phyloP scores from a whole-genome alignment of 164 flowering plant genomes.

The Magnolia sinica region DNA sequence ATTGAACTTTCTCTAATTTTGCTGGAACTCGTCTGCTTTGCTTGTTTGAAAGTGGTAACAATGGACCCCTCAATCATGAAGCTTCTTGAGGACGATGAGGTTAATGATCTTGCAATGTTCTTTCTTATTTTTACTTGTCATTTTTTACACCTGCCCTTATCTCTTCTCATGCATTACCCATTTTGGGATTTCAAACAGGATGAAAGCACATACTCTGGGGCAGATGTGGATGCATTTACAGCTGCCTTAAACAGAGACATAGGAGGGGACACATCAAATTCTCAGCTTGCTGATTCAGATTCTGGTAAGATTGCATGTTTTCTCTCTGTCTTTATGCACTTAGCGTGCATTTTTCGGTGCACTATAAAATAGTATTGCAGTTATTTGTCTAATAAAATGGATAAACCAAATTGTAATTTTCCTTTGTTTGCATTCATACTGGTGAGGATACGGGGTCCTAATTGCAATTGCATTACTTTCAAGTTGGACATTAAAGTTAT shows the following conservation, averaged over 20 bases:
- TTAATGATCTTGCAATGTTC: conserved; percentile 14
- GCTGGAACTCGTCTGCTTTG: not conserved
- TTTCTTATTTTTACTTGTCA: not conserved
- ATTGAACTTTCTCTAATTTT: not conserved
- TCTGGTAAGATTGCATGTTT: conserved; percentile 21
- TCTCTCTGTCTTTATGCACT: not conserved
- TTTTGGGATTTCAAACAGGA: conserved; percentile 40
- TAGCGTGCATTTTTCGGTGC: no score
- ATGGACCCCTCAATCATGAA: conserved; percentile 90
- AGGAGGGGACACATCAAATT: conserved; percentile 49
- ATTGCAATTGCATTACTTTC: no score
- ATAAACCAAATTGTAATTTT: no score
- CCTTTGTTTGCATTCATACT: no score
- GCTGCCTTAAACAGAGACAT: conserved; percentile 90
- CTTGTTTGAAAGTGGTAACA: not conserved
- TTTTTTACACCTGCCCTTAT: not conserved
- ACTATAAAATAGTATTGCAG: no score
- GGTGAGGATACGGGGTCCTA: no score
- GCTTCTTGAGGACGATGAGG: conserved; percentile 94
- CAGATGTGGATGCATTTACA: conserved; percentile 90
- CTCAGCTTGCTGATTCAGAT: conserved; percentile 43
- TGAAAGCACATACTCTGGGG: conserved; percentile 86
- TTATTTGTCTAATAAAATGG: no score
- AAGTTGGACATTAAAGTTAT: no score
- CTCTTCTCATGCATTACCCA: not conserved